Conservation (phyloP, 352 stramenopile genomes). For the Vaucheria bursata region DNA sequence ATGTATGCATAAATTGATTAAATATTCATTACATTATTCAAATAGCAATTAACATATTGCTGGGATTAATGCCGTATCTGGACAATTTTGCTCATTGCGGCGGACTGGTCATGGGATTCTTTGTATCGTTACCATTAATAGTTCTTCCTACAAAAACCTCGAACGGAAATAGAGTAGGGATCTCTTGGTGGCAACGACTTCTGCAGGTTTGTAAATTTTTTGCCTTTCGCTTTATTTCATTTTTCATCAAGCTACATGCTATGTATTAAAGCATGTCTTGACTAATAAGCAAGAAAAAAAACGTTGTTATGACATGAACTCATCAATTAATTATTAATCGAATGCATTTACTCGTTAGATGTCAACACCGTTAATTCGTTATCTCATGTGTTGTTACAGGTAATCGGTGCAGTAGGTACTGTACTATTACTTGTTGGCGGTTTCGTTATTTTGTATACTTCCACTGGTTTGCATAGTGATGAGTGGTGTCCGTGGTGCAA, state of each 20-base stretch:
- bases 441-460: not conserved
- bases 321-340: not conserved
- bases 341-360: not conserved
- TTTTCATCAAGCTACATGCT: not conserved
- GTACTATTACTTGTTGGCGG: not conserved
- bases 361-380: not conserved
- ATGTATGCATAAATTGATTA: not conserved
- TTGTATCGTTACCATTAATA: constrained; percentile 16
- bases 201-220: not conserved
- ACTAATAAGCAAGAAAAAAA: not conserved
- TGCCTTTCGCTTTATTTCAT: not conserved
- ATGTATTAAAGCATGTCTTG: not conserved
- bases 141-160: not conserved
- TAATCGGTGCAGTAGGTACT: not conserved
- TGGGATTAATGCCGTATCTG: constrained; percentile 52
- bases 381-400: not conserved
- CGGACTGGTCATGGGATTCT: constrained; percentile 47
- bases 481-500: constrained; percentile 36
- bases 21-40: not conserved
- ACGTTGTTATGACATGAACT: not conserved
- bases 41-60: constrained; percentile 47
- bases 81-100: constrained; percentile 56
- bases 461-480: not conserved
- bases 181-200: not conserved
- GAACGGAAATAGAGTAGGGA: not conserved